Base-by-base conservation (phyloP, 148 eudicot species). In the Spergularia marina region DNA sequence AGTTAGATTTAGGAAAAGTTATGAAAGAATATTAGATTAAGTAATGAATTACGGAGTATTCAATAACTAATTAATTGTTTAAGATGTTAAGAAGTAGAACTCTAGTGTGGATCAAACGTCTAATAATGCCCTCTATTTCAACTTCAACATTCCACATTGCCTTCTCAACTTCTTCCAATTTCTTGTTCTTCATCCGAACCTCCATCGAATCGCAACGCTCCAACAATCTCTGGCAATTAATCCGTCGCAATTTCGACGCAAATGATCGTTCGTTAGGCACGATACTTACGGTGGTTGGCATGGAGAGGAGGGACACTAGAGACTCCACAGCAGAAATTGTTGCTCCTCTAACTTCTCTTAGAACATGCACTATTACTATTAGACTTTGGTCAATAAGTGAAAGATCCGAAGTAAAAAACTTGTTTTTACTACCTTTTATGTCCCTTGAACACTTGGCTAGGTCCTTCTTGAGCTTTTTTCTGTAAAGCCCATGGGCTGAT, bases 81-180 rank as follows among this genome's bases (percentile, higher is more conserved):
- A 91, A 83, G 54, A 89, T 83, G 68, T 91, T 89, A 20, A 91
- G 87, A 52, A 91, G 90, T 51, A 87, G 84, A 73, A 87, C 93
- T 71, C 97, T 86, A 40, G 93, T 91, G 62, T 78, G 85, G 18
- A 91, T 89, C 81, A 91, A 81, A 60, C 91, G 77, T 49, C 89
- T 86, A 77, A 86, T 87, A 71, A 91, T 89, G 21, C 87, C 77
- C 59, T 86, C 91, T 25, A 89, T 41, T 70, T 91, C 91, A 60
- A 66, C 78, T 36, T 87, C 90, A 82, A 89, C 85, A 52, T 81
- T 85, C 62, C 86, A 84, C 34, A 89, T 82, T 30, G 78, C 85
- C 30, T 74, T 77, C 73, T 88, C 90, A 71, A 85, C 86, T 55
- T 83, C 86, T 53, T 85, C 95, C 72, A 88, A 68, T 65, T 85